These are phyloP conservation scores for Hygrophorus russula DNA, from an alignment of 768 basidiomycete genomes.

Conservation along the genomic window DNA sequence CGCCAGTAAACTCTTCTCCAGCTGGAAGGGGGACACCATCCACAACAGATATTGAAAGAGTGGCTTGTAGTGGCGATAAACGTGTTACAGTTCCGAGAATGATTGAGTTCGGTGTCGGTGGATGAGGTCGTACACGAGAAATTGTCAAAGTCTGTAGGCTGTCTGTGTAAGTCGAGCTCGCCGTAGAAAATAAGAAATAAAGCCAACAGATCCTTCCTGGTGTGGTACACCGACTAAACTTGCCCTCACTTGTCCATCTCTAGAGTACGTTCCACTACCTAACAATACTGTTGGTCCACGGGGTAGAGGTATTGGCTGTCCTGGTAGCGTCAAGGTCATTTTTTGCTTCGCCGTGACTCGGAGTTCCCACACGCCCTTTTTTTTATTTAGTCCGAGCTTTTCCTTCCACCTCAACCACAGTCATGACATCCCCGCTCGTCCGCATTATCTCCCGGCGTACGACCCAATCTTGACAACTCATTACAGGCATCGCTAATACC, in stretches of 20 bases:
- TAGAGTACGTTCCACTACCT: constrained; percentile 56
- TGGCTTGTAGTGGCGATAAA: constrained; percentile 74
- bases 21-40: constrained; percentile 74
- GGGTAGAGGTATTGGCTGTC: constrained; percentile 59
- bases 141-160: constrained; percentile 46
- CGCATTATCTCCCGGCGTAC: constrained; percentile 59
- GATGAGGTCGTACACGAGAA: constrained; percentile 55
- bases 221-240: constrained; percentile 57
- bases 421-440: constrained; percentile 54
- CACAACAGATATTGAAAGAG: constrained; percentile 75
- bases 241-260: constrained; percentile 54
- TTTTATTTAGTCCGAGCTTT: constrained; percentile 14
- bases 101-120: constrained; percentile 63
- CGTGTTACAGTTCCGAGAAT: constrained; percentile 78
- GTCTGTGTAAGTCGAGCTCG: constrained; percentile 13
- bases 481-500: constrained; percentile 1
- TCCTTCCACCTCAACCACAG: constrained; percentile 11
- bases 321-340: constrained; percentile 47
- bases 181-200: constrained; percentile 12
- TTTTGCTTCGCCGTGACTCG: constrained; percentile 20
- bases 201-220: constrained; percentile 58
- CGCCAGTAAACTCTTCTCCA: constrained; percentile 83
- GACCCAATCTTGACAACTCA: constrained; percentile 12
- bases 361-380: constrained; percentile 19
- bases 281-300: constrained; percentile 43